Evolutionary conservation across 768 basidiomycete genomes (phyloP).

Genomic region (Rickenella mellea): DNA sequence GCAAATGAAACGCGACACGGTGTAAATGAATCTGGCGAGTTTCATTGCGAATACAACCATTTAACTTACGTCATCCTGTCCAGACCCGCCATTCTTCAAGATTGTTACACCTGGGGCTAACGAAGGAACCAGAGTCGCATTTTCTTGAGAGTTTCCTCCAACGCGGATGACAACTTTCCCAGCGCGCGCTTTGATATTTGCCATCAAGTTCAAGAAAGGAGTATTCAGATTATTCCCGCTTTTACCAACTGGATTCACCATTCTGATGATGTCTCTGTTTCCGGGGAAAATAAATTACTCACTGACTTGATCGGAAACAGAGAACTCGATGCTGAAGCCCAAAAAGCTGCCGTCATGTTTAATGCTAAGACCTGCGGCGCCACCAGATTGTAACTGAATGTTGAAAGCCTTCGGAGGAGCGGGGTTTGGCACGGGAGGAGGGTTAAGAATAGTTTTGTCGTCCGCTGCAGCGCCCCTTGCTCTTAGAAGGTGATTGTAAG

Average conservation of each 20-base stretch:
- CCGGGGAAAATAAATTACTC: conserved; percentile 18
- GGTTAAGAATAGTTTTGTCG: conserved; percentile 19
- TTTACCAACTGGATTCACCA: no score
- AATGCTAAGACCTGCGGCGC: conserved; percentile 20
- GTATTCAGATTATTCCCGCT: conserved; percentile 20
- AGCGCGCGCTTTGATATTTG: conserved; percentile 33
- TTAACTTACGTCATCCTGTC: conserved; percentile 5
- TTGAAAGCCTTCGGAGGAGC: conserved; percentile 14
- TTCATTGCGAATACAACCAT: no score
- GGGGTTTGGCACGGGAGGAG: conserved; percentile 20
- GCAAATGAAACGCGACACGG: conserved; percentile 28
- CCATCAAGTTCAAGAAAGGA: conserved; percentile 38
- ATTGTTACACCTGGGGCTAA: conserved; percentile 18
- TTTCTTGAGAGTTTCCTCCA: conserved; percentile 46
- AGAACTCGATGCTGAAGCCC: conserved; percentile 58
- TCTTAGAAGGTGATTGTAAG: no score
- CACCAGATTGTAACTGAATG: conserved; percentile 13
- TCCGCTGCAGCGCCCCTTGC: conserved; percentile 31
- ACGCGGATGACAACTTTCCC: conserved; percentile 33
- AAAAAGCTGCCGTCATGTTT: conserved; percentile 34
- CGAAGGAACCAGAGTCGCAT: conserved; percentile 17
- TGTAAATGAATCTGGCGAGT: no score
- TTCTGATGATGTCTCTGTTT: no score
- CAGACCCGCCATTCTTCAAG: conserved; percentile 18
- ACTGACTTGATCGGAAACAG: conserved; percentile 42